Conservation (phyloP, 176 grass and related monocot genomes). For the Carex myosuroides region DNA sequence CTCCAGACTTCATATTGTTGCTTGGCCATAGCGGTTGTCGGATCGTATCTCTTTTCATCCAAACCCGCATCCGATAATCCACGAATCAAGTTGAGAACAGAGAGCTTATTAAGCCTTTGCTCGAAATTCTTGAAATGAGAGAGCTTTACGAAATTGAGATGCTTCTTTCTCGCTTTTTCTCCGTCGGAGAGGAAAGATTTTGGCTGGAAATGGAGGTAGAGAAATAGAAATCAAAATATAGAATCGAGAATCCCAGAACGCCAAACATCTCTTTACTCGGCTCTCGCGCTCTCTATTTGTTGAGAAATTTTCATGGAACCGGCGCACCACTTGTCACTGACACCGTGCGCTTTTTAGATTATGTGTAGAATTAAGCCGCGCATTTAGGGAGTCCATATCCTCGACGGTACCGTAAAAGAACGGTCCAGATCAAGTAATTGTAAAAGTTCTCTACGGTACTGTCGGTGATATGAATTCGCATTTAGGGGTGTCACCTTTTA, state of each 20-base stretch:
- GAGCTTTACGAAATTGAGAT: background rate
- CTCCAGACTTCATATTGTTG: conserved; percentile 70
- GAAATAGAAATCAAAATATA: background rate
- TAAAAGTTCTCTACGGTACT: no score
- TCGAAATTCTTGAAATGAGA: no score
- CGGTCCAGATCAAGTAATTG: no score
- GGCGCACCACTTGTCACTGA: background rate
- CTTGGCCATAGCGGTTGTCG: conserved; percentile 46
- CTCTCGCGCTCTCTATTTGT: background rate
- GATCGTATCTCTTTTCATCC: background rate
- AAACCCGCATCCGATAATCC: background rate
- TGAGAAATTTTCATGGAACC: background rate
- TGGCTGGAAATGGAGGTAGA: background rate
- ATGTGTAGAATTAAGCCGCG: no score
- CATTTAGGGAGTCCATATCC: no score
- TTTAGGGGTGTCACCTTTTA: no score
- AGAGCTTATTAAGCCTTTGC: background rate
- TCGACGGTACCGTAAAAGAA: no score
- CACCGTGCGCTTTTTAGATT: background rate
- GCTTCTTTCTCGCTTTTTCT: background rate
- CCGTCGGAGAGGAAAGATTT: background rate
- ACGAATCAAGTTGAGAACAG: background rate
- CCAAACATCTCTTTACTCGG: background rate
- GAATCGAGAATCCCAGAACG: background rate
- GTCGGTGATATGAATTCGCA: no score